Conservation (phyloP, 108 stramenopile genomes). For the Epipyxis sp. region DNA sequence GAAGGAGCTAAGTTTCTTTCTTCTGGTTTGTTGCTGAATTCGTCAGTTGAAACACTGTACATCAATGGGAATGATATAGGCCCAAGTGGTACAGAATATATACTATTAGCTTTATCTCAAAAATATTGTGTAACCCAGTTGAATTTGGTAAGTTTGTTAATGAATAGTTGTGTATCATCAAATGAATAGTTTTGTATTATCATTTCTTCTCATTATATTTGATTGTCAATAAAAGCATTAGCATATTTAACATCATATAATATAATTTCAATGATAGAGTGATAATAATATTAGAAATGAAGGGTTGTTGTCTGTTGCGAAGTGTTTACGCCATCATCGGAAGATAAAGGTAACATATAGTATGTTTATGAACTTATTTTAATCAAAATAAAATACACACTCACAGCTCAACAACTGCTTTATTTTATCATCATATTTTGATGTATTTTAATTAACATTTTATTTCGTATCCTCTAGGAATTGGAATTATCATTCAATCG, state of each 20-base stretch:
- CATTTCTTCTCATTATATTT: too few species aligned
- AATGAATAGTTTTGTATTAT: too few species aligned
- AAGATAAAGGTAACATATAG: constrained; percentile 20
- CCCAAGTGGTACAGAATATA: not conserved
- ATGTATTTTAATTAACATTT: too few species aligned
- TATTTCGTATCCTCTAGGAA: not conserved
- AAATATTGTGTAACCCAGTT: not conserved
- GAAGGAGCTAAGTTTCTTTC: not conserved
- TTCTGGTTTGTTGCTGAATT: not conserved
- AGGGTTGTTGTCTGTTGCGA: not conserved
- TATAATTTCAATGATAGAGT: too few species aligned
- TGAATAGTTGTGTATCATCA: too few species aligned
- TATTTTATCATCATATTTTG: too few species aligned
- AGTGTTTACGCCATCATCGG: not conserved
- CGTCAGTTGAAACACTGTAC: not conserved
- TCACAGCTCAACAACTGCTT: too few species aligned
- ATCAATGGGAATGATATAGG: constrained; percentile 5
- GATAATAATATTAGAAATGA: not conserved
- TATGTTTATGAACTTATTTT: too few species aligned
- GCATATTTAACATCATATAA: too few species aligned
- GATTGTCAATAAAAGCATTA: too few species aligned
- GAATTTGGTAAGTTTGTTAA: constrained; percentile 22
- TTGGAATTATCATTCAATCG: constrained; percentile 12
- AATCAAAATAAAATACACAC: too few species aligned
- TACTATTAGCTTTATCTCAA: not conserved